These are phyloP conservation scores for Penicillium sumatraense DNA, from an alignment of 2,329 filamentous ascomycete species.

Conservation along the genomic window DNA sequence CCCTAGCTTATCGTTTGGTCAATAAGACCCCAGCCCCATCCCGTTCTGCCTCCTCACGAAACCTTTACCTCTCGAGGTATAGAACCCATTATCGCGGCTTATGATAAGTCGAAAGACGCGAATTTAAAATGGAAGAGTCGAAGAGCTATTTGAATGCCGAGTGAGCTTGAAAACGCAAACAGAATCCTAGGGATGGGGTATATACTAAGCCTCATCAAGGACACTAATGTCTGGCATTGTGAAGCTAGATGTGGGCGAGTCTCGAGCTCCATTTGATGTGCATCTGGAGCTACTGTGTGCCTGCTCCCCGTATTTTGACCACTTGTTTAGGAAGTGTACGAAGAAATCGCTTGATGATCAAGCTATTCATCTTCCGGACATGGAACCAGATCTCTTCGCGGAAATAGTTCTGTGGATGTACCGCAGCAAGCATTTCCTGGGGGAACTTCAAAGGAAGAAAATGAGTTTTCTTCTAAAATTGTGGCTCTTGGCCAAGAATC, in stretches of 20 bases:
- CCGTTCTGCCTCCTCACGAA: too few species aligned
- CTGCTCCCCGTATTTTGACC: conserved; percentile 11
- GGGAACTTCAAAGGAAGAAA: not conserved
- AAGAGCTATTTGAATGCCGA: not conserved
- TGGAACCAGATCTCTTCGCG: conserved; percentile 10
- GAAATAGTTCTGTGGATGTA: conserved; percentile 12
- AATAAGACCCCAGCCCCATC: not conserved
- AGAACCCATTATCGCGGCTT: not conserved
- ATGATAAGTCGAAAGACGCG: not conserved
- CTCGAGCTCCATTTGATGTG: conserved; percentile 8
- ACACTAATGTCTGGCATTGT: conserved; percentile 2
- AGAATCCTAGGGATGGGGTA: not conserved
- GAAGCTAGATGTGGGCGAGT: conserved; percentile 4
- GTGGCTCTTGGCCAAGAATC: conserved; percentile 12
- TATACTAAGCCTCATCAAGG: not conserved
- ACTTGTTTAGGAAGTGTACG: not conserved
- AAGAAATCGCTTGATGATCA: not conserved
- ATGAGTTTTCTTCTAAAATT: conserved; percentile 4
- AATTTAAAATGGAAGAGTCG: not conserved
- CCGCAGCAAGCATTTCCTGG: conserved; percentile 1
- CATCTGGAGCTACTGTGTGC: conserved; percentile 12
- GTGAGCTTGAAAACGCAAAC: not conserved
- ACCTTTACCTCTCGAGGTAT: not conserved
- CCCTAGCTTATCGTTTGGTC: not conserved
- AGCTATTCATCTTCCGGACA: conserved; percentile 7